Percentiles rank a stretch among this genome's conserved stretches.
phyloP scores from a whole-genome alignment of 2,329 filamentous ascomycete genomes.

The Pseudogymnoascus sp. region DNA sequence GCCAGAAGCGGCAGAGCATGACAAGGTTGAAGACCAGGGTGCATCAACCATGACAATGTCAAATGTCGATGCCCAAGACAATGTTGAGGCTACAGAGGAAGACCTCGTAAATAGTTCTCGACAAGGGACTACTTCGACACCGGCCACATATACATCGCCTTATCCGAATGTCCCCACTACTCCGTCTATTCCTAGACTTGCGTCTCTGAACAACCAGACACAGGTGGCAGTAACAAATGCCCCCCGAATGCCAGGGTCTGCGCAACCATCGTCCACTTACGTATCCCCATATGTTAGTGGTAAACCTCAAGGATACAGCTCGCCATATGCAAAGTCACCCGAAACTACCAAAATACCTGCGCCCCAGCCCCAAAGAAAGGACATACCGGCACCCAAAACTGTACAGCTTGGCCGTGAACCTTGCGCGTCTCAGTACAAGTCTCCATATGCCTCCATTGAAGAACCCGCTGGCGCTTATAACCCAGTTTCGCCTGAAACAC shows the following conservation, averaged over 20 bases:
- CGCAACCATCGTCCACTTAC: background rate
- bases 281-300: slow-evolving; percentile 1
- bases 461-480: background rate
- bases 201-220: background rate
- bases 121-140: background rate
- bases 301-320: background rate
- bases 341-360: background rate
- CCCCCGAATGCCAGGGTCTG: background rate
- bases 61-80: background rate
- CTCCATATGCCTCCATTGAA: background rate
- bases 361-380: background rate
- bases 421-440: slow-evolving; percentile 7
- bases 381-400: background rate
- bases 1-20: slow-evolving; percentile 2
- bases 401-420: background rate
- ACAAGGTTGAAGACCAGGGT: background rate
- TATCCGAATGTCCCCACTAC: background rate
- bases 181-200: background rate
- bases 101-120: background rate
- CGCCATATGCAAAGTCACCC: background rate
- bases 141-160: background rate
- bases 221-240: background rate
- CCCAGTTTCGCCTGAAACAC: background rate
- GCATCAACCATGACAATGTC: background rate
- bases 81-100: background rate